phyloP scores from a whole-genome alignment of 1,139 yeast genomes.

The Pichia terricola region DNA sequence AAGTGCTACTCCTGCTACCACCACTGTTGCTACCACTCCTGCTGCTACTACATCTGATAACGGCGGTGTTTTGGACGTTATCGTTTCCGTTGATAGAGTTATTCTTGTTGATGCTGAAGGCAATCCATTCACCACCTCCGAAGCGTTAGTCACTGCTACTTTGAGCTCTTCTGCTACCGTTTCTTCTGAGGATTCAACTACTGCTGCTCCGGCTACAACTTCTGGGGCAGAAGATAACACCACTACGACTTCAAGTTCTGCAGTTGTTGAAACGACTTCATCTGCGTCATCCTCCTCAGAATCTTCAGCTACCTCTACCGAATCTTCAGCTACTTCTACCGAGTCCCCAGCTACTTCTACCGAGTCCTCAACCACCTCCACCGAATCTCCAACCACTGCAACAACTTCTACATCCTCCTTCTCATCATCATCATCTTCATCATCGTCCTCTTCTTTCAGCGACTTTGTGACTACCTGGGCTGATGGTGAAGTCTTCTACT shows the following conservation, averaged over 20 bases:
- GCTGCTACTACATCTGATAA: conserved; percentile 7
- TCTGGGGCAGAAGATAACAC: background rate
- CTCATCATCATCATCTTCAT: background rate
- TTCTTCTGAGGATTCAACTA: background rate
- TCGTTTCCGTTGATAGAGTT: conserved; percentile 2
- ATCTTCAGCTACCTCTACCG: conserved; percentile 1
- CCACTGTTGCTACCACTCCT: conserved; percentile 12
- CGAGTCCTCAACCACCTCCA: background rate
- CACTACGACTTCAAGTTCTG: background rate
- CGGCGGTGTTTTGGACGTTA: conserved; percentile 6
- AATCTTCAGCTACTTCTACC: background rate
- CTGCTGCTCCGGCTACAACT: conserved; percentile 1
- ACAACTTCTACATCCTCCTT: background rate
- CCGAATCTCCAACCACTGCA: conserved; percentile 1
- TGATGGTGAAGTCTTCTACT: conserved; percentile 14
- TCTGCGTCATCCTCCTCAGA: conserved; percentile 11
- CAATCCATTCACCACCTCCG: conserved; percentile 9
- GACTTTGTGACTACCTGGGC: conserved; percentile 9
- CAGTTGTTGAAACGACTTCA: background rate
- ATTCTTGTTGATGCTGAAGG: conserved; percentile 5
- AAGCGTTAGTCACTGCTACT: background rate
- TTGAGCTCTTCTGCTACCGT: too few relatives aligned
- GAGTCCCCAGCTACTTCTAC: conserved; percentile 1
- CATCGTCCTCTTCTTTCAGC: background rate
- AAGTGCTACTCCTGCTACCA: conserved; percentile 27